Conservation (phyloP, 768 basidiomycete genomes). For the Artomyces pyxidatus region DNA sequence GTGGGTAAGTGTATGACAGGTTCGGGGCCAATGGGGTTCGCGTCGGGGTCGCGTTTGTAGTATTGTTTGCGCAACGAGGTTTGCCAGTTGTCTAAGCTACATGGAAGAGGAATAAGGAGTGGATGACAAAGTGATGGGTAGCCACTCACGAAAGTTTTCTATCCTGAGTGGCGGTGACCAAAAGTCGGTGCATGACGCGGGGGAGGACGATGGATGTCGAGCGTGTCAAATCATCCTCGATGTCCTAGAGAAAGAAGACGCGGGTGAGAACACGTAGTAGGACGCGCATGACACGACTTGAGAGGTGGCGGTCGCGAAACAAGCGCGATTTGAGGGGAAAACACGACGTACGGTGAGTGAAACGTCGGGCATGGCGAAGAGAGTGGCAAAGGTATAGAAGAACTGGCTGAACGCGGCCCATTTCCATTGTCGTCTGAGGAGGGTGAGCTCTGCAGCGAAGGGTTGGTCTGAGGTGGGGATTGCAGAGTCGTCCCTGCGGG, state of each 20-base stretch:
- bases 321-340: constrained; percentile 3
- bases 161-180: constrained; percentile 72
- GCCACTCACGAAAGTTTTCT: constrained; percentile 63
- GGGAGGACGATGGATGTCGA: constrained; percentile 54
- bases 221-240: constrained; percentile 67
- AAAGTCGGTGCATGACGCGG: constrained; percentile 66
- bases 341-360: constrained; percentile 46
- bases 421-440: constrained; percentile 78
- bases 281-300: constrained; percentile 5
- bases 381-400: constrained; percentile 72
- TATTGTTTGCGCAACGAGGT: constrained; percentile 71
- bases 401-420: constrained; percentile 92
- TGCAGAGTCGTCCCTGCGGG: constrained; percentile 8
- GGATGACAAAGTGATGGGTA: constrained; percentile 14
- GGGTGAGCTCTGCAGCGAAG: constrained; percentile 29
- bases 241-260: constrained; percentile 40
- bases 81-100: constrained; percentile 73
- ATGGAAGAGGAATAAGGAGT: constrained; percentile 1
- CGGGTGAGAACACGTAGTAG: constrained; percentile 7
- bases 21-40: constrained; percentile 67
- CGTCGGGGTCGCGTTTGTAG: constrained; percentile 57
- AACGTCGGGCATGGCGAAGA: constrained; percentile 67
- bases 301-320: not conserved
- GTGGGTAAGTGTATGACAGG: constrained; percentile 22
- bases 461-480: constrained; percentile 11